Evolutionary conservation across 345 rosid genomes (phyloP).

Genomic region (Lagerstroemia speciosa): DNA sequence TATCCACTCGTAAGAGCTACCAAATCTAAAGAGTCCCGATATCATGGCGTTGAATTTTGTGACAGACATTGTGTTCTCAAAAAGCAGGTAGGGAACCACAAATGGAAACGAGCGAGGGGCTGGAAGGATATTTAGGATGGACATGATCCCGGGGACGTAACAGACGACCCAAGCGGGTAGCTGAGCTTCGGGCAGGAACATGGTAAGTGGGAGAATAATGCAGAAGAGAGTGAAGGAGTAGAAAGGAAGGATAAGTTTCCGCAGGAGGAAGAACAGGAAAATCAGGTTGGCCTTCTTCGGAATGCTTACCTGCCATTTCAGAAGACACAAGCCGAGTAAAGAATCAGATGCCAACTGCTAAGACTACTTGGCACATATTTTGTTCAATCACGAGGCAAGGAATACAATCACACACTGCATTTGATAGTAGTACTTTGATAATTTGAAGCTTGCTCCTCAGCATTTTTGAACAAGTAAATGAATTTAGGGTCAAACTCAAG

Average conservation of each 20-base stretch:
- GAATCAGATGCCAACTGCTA: background rate
- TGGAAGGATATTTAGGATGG: slow-evolving; percentile 73
- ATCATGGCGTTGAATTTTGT: slow-evolving; percentile 97
- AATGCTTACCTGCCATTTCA: slow-evolving; percentile 43
- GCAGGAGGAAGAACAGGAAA: slow-evolving; percentile 71
- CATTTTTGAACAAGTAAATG: too few relatives aligned
- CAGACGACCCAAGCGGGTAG: slow-evolving; percentile 92
- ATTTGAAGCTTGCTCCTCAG: too few relatives aligned
- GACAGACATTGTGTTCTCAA: slow-evolving; percentile 95
- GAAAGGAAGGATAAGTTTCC: slow-evolving; percentile 86
- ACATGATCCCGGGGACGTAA: slow-evolving; percentile 78
- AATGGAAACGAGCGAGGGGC: slow-evolving; percentile 83
- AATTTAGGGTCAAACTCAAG: too few relatives aligned
- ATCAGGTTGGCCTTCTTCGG: slow-evolving; percentile 76
- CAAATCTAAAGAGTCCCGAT: slow-evolving; percentile 71
- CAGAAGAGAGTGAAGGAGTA: slow-evolving; percentile 96
- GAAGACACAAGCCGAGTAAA: background rate
- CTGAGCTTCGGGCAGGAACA: slow-evolving; percentile 88
- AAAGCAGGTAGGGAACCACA: slow-evolving; percentile 84
- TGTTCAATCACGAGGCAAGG: background rate
- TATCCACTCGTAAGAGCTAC: slow-evolving; percentile 88
- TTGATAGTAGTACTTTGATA: too few relatives aligned
- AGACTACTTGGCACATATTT: background rate
- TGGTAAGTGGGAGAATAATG: slow-evolving; percentile 78
- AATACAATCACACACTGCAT: background rate